Percentiles rank a stretch among this genome's conserved stretches.
Evolutionary conservation across 1,139 yeast genomes (phyloP).

Genomic region (Saccharomyces hybrid): DNA sequence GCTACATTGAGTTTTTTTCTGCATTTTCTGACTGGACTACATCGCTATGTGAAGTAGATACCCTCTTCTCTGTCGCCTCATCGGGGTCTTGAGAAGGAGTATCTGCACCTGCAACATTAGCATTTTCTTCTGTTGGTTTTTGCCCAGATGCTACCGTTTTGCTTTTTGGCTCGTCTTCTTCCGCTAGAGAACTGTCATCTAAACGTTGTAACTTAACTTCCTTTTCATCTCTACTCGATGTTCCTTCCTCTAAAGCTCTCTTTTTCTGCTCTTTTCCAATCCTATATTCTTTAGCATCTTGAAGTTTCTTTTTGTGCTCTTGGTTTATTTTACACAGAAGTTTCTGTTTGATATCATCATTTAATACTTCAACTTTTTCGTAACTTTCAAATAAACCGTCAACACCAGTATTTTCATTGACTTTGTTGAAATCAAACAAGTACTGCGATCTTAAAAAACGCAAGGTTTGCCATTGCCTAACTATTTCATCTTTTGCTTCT

Average conservation of each 20-base stretch:
- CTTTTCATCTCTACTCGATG: neutral
- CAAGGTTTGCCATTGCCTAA: slow-evolving; percentile 28
- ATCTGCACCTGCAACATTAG: neutral
- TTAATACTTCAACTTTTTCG: slow-evolving; percentile 2
- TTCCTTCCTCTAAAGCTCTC: slow-evolving; percentile 12
- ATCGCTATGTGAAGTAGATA: no score
- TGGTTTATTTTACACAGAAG: slow-evolving; percentile 8
- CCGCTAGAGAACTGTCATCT: neutral
- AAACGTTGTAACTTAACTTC: neutral
- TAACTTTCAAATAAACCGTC: slow-evolving; percentile 20
- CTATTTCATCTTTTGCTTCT: slow-evolving; percentile 13
- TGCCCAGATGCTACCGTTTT: neutral
- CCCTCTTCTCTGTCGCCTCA: no score
- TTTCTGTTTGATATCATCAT: slow-evolving; percentile 5
- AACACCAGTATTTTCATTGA: slow-evolving; percentile 23
- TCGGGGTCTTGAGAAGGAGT: neutral
- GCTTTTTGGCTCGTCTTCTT: neutral
- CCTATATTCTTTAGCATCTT: slow-evolving; percentile 19
- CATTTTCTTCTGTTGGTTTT: neutral
- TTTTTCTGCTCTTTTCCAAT: slow-evolving; percentile 11
- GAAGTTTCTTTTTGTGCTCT: slow-evolving; percentile 14
- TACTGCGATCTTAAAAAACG: slow-evolving; percentile 24
- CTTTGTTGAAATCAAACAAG: slow-evolving; percentile 22
- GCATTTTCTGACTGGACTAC: no score
- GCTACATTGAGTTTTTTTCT: no score